Percentiles rank a stretch among this genome's conserved stretches.
Evolutionary conservation across 2,329 filamentous ascomycete genomes (phyloP).

Genomic region (Sporothrix mexicana): DNA sequence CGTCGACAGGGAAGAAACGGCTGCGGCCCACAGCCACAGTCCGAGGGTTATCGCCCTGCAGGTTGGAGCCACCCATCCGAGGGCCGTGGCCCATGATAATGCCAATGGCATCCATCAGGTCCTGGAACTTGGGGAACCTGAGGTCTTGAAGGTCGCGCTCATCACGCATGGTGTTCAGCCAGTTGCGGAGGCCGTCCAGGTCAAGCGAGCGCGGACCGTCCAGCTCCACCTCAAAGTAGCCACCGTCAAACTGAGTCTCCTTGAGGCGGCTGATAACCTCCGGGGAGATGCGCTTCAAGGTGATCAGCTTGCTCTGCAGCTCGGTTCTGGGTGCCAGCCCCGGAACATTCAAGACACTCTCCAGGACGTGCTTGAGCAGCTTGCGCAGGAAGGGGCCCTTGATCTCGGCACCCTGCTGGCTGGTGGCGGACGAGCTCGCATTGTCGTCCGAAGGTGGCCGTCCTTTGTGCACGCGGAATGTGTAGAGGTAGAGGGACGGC

Average conservation of each 20-base stretch:
- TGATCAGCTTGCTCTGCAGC: slow-evolving; percentile 37
- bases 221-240: slow-evolving; percentile 48
- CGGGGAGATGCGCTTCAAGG: slow-evolving; percentile 29
- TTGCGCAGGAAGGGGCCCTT: slow-evolving; percentile 36
- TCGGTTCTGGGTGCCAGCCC: slow-evolving; percentile 40
- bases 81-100: slow-evolving; percentile 55
- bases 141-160: slow-evolving; percentile 44
- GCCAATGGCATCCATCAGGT: slow-evolving; percentile 58
- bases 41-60: background rate
- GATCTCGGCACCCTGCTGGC: slow-evolving; percentile 24
- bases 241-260: slow-evolving; percentile 32
- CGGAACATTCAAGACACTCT: slow-evolving; percentile 47
- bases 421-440: slow-evolving; percentile 35
- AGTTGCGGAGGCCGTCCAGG: slow-evolving; percentile 52
- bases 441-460: slow-evolving; percentile 36
- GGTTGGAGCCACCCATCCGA: slow-evolving; percentile 47
- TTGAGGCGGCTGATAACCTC: slow-evolving; percentile 28
- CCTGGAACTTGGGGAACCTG: slow-evolving; percentile 56
- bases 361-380: slow-evolving; percentile 35
- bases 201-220: slow-evolving; percentile 50
- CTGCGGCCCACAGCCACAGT: slow-evolving; percentile 51
- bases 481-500: slow-evolving; percentile 53
- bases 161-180: slow-evolving; percentile 53
- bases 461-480: slow-evolving; percentile 45
- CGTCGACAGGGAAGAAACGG: slow-evolving; percentile 56